Evolutionary conservation across 2,329 filamentous ascomycete genomes (phyloP), one percentile per base, ranked within the genome.

Genomic region (Mycosphaerella arachidis): DNA sequence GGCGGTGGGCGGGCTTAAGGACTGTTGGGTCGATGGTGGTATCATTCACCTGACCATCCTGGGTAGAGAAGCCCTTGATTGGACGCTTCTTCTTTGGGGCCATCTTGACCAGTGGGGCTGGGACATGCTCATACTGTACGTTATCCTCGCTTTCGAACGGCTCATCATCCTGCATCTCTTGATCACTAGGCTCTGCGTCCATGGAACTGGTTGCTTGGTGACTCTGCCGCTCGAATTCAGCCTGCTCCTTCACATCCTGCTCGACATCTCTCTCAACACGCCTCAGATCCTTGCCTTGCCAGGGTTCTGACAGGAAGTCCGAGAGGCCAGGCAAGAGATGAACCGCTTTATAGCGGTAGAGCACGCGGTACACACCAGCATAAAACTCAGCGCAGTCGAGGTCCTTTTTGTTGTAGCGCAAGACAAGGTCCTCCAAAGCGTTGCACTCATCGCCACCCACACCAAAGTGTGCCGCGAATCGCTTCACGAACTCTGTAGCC

Each of bases 351-450:
- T 46, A 58, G 12, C 53, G 55, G 37, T 35, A 35, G 16, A 68
- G 60, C 16, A 67, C 30, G 16, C 63, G 59, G 30, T 63, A 65
- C n/a, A 59, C 57, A 12, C 52, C 43, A n/a, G 58, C 54, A 54
- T 67, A 66, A 48, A 68, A 66, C 2, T 63, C 55, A 6, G 33
- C 18, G 24, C 62, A 59, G 18, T 55, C 54, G 46, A 61, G 46
- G 10, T n/a, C 52, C 16, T 54, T 55, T 4, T 35, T 53, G 43
- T 65, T 56, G 58, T 62, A 66, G 13, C 57, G 29, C 24, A 55
- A 60, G 57, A 53, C 59, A 9, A 61, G 31, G 3, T 52, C 18
- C 30, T 61, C 46, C 45, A 66, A 66, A 8, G 54, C 18, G 2
- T 48, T 57, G 16, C 63, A 31, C 9, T 52, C 58, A 13, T 53